Evolutionary conservation across 2,329 filamentous ascomycete species (phyloP).

Genomic region (Fusarium gaditjirri): DNA sequence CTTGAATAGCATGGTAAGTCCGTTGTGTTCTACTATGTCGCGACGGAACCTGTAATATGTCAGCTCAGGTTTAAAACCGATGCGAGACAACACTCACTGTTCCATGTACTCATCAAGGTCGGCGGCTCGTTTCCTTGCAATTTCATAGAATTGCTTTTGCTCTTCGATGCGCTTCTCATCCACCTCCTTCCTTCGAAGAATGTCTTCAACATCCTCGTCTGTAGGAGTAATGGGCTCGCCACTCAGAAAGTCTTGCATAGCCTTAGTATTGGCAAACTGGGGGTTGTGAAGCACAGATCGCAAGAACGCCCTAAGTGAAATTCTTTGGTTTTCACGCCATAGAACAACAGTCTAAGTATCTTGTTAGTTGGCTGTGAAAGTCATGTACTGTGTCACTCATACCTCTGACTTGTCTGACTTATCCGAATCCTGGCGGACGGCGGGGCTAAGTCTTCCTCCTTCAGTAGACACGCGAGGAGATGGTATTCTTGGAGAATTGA

Average conservation of each 20-base stretch:
- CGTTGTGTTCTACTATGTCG: conserved; percentile 77
- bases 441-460: conserved; percentile 45
- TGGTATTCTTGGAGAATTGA: conserved; percentile 43
- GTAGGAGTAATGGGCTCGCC: conserved; percentile 76
- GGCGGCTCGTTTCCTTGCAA: conserved; percentile 87
- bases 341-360: conserved; percentile 65
- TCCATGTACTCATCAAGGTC: conserved; percentile 99
- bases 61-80: conserved; percentile 13
- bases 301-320: conserved; percentile 92
- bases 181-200: conserved; percentile 79
- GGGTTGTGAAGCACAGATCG: conserved; percentile 85
- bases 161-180: conserved; percentile 92
- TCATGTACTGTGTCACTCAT: not conserved
- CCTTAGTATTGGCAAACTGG: conserved; percentile 82
- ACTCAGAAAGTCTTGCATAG: conserved; percentile 86
- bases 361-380: conserved; percentile 42
- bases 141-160: conserved; percentile 94
- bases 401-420: conserved; percentile 44
- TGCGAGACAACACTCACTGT: conserved; percentile 63
- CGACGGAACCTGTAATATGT: conserved; percentile 65
- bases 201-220: conserved; percentile 86
- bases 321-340: conserved; percentile 88
- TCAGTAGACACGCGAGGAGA: conserved; percentile 50
- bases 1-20: conserved; percentile 89
- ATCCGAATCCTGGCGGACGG: conserved; percentile 33